Percentiles rank a stretch among this genome's conserved stretches.
Conservation (phyloP, 1,284 basidiomycete species). For the Ustilago hordei region DNA sequence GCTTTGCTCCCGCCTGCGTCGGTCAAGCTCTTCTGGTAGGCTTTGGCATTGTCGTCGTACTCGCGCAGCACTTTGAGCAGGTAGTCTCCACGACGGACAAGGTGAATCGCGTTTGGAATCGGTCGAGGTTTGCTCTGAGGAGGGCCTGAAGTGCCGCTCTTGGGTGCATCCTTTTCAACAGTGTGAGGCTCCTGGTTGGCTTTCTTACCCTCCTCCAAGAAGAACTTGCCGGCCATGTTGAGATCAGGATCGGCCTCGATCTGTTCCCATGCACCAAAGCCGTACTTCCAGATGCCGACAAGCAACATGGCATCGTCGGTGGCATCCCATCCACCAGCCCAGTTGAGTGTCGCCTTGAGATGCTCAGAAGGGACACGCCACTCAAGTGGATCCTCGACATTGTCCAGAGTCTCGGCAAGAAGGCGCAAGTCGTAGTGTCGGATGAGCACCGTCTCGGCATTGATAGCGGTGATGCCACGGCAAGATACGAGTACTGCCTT, state of each 20-base stretch:
- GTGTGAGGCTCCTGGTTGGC: constrained; percentile 45
- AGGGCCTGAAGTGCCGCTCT: constrained; percentile 43
- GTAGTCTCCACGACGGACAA: constrained; percentile 96
- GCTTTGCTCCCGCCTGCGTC: constrained; percentile 30
- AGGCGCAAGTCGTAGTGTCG: constrained; percentile 90
- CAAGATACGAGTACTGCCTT: constrained; percentile 94
- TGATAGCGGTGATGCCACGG: constrained; percentile 90
- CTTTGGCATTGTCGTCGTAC: constrained; percentile 72
- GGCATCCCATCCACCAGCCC: constrained; percentile 94
- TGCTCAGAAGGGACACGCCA: constrained; percentile 92
- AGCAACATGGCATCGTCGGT: constrained; percentile 93
- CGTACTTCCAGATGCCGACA: constrained; percentile 91
- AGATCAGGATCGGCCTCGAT: constrained; percentile 90
- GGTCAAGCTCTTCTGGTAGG: constrained; percentile 43
- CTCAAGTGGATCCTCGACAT: constrained; percentile 77
- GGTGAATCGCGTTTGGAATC: constrained; percentile 76
- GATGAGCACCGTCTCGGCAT: constrained; percentile 94
- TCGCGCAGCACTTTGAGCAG: constrained; percentile 88
- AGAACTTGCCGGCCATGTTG: constrained; percentile 90
- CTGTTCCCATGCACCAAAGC: constrained; percentile 96
- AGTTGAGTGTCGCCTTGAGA: constrained; percentile 91
- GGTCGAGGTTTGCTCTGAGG: constrained; percentile 59
- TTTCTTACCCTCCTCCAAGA: constrained; percentile 90
- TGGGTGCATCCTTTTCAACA: constrained; percentile 43
- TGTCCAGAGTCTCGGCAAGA: constrained; percentile 77